A percentile compares a stretch with the other conserved stretches of the same genome.
These are phyloP conservation scores for Penicillium sp. DNA, from an alignment of 2,329 filamentous ascomycete genomes.

Conservation along the genomic window DNA sequence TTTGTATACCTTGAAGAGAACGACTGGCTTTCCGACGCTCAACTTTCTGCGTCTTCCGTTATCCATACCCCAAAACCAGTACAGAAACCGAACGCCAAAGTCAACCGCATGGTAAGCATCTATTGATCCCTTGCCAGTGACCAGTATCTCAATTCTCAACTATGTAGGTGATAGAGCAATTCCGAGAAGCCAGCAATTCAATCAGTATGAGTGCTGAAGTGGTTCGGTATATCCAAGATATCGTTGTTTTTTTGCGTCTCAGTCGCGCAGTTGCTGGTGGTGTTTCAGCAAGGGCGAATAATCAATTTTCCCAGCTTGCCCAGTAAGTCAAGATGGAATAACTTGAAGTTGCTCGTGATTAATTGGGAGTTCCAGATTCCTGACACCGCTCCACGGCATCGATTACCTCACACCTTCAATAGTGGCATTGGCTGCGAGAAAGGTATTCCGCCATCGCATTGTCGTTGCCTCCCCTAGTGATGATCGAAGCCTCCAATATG, in stretches of 20 bases:
- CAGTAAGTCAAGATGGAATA: conserved; percentile 43
- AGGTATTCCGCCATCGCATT: conserved; percentile 86
- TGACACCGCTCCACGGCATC: conserved; percentile 79
- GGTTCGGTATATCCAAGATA: conserved; percentile 80
- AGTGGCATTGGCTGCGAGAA: conserved; percentile 76
- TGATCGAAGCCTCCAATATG: conserved; percentile 92
- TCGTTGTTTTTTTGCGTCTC: conserved; percentile 81
- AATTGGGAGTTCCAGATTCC: conserved; percentile 29
- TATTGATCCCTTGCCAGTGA: background rate
- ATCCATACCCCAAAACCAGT: conserved; percentile 29
- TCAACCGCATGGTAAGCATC: conserved; percentile 25
- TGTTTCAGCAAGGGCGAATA: conserved; percentile 74
- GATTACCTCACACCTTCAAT: conserved; percentile 82
- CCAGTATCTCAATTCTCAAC: background rate
- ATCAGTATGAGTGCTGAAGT: conserved; percentile 74
- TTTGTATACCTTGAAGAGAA: conserved; percentile 73
- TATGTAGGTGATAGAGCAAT: conserved; percentile 52
- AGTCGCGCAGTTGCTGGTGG: conserved; percentile 81
- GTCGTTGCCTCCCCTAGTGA: conserved; percentile 65
- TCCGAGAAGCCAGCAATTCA: conserved; percentile 59
- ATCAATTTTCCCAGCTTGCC: conserved; percentile 70
- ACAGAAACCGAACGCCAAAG: conserved; percentile 17
- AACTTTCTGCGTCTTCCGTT: conserved; percentile 38
- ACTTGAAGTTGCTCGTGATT: background rate
- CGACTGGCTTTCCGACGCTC: conserved; percentile 36